Evolutionary conservation across 2,329 filamentous ascomycete species (phyloP), one percentile per base, ranked within the genome.

Genomic region (Pseudocercospora vitis): DNA sequence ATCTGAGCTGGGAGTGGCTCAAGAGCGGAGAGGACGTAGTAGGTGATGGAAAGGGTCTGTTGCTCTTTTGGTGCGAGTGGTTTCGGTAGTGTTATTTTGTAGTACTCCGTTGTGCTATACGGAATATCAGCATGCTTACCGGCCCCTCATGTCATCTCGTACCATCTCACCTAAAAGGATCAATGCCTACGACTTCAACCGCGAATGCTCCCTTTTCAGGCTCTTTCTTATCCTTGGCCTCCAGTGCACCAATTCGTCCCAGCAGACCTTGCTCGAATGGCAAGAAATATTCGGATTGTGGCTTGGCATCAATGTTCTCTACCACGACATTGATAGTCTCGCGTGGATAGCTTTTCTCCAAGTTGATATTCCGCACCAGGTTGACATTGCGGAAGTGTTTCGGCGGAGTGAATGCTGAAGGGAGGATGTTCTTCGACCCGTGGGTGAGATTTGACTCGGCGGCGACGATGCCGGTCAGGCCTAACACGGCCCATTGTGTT

Each of bases 341-440:
- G 69, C 91, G 86, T 51, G 86, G 85, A 68, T 94, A 97, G 63
- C 85, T 88, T 79, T 96, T 97, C 74, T 97, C 92, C 54, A 96
- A 75, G 63, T 95, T 96, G 68, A 95, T 86, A 60, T 88, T 86
- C 66, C 94, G 88, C 48, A 97, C 87, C 24, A 97, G 75, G 71
- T 99, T 97, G 73, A 81, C 81, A 74, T 99, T 96, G 76, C 91
- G 90, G 78, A 96, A 99, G 63, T 91, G 88, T 70, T 90, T 88
- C 11, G 91, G 87, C 50, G 92, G 91, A 73, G 83, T 87, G 78
- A 96, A 96, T 57, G 69, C 71, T 61, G 68, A 68, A 21, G 75
- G 69, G 31, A 78, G 73, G 66, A 80, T 73, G 64, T 75, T 73
- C 61, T 69, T 74, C 32, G 73, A 78, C 42, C 70, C 73, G 57